Base-by-base conservation (phyloP, 2,329 filamentous ascomycete species). In the Colletotrichum sp. region DNA sequence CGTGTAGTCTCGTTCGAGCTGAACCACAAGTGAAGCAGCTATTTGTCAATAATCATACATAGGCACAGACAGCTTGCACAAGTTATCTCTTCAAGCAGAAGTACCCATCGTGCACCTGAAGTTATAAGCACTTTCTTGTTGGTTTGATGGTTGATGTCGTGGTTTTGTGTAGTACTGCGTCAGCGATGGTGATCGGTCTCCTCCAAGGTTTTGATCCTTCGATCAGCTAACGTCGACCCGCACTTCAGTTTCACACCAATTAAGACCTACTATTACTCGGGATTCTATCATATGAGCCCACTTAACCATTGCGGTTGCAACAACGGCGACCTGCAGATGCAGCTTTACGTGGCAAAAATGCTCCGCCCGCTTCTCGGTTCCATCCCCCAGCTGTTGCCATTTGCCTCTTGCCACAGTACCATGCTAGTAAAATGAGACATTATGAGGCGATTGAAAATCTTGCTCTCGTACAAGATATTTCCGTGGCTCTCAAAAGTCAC, bases 21-120 rank as follows among this genome's bases (percentile, higher is more conserved):
- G 3, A 49, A 49, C 9, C 39, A 49, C 6, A 2, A 49, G 19
- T 49, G 1, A 6, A 6, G 0, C 19, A 44, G 5, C 39, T 0
- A 12, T 0, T n/a, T n/a, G 0, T 44, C 39, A 11, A 44, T 0
- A n/a, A n/a, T 19, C 39, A 44, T 34, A 34, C 1, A 32, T 32
- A 32, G 30, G 30, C 8, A 39, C 36, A n/a, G 8, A 11, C 5
- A n/a, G 39, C 19, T 44, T 44, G 5, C 8, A 44, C 0, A 1
- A 1, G 9, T 6, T 2, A 11, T 44, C 5, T 44, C 19, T n/a
- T 44, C 0, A 44, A n/a, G 39, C 1, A 11, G 39, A 0, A 44
- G 39, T 44, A 44, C 0, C 5, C 8, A 0, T n/a, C 8, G 5
- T n/a, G 0, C 19, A 12, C 5, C 39, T 44, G 9, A n/a, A 44